Evolutionary conservation across 1,139 yeast species (phyloP), one percentile per base, ranked within the genome.

Genomic region (Nakaseomyces nivariensis): DNA sequence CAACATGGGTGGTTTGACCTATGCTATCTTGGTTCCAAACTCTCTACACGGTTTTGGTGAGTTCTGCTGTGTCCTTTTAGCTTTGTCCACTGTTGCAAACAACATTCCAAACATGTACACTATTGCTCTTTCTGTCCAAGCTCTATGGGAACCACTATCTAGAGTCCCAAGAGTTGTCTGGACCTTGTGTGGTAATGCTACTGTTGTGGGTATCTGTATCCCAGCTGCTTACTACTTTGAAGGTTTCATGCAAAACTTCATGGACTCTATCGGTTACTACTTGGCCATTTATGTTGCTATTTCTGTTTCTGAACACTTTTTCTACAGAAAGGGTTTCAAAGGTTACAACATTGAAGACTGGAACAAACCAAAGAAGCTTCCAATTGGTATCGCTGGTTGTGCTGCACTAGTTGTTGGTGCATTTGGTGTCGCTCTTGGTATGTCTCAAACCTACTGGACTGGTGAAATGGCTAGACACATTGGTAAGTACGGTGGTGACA

Each of bases 61-160:
- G 67, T 87, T 88, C 73, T 82, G 90, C 69, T 80, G 89, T 71
- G 96, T 89, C 40, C 48, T 88, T 25, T 72, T 88, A 56, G 87
- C 95, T 22, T 71, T 88, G 56, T 85, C 95, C 34, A 85, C 95
- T 46, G 81, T 89, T 51, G 85, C 96, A 58, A 87, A 87, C 75
- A 88, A 87, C 71, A 77, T 87, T 64, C 96, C 96, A 64, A 88
- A 88, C 73, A 81, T 88, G 82, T 89, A 88, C 74, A 85, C 96
- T 13, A 77, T 87, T 62, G 89, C 86, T 38, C 74, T 88, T 57
- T 81, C 89, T 56, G 87, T 89, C 36, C 96, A 87, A 72, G 80
- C 94, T 34, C 72, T 85, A 59, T 84, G 89, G 85, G 77, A 83
- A 48, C 77, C 77, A 54, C 76, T 88, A 62, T 72, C 79, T 48